These are phyloP conservation scores for Agapanthus africanus DNA, from an alignment of 106 monocot species.

Conservation along the genomic window DNA sequence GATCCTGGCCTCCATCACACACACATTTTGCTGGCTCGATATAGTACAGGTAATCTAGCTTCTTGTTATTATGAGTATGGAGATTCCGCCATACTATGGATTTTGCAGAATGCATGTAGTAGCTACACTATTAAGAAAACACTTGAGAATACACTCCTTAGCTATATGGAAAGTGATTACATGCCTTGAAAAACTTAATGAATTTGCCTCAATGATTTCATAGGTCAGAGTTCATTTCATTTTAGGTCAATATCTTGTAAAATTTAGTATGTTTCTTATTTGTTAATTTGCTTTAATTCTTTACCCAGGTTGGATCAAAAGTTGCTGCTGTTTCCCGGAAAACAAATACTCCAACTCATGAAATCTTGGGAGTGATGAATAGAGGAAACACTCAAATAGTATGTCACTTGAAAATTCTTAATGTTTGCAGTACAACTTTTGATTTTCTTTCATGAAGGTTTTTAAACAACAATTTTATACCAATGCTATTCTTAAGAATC, in stretches of 20 bases:
- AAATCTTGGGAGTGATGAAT: constrained; percentile 84
- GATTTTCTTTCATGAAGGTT: too few species aligned
- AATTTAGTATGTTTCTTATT: not conserved
- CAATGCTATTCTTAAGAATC: too few species aligned
- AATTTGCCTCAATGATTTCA: not conserved
- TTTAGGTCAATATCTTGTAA: not conserved
- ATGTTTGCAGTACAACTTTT: too few species aligned
- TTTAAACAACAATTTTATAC: too few species aligned
- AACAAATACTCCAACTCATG: constrained; percentile 94
- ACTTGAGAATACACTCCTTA: not conserved
- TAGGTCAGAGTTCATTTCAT: not conserved
- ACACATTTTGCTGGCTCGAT: not conserved
- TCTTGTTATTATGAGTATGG: not conserved
- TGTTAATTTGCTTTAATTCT: constrained; percentile 11
- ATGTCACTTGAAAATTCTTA: constrained; percentile 17
- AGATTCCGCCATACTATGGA: too few species aligned
- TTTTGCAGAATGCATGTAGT: too few species aligned
- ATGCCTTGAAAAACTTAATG: not conserved
- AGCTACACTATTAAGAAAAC: too few species aligned
- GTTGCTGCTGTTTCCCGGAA: constrained; percentile 94
- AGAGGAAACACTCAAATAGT: constrained; percentile 95
- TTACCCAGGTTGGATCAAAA: constrained; percentile 73
- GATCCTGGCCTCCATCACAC: too few species aligned
- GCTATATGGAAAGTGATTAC: not conserved
- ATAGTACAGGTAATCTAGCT: not conserved